These are phyloP conservation scores for Suhomyces anneliseae DNA, from an alignment of 1,139 yeast genomes.

Conservation along the genomic window DNA sequence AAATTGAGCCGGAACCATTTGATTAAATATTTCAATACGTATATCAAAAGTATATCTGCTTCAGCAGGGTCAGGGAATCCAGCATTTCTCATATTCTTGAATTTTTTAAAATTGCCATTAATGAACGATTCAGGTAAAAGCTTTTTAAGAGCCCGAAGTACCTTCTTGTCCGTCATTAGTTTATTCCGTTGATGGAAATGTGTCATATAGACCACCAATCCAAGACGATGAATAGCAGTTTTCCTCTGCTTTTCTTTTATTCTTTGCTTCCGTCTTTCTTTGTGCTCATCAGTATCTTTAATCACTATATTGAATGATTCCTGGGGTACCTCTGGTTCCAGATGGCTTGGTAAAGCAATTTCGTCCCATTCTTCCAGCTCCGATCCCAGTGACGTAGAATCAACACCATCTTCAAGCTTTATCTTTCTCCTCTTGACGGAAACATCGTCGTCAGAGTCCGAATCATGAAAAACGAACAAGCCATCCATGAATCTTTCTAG, in stretches of 20 bases:
- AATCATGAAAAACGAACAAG: slow-evolving; percentile 6
- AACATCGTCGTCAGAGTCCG: slow-evolving; percentile 7
- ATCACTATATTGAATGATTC: slow-evolving; percentile 6
- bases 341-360: slow-evolving; percentile 13
- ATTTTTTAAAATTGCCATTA: slow-evolving; percentile 18
- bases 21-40: slow-evolving; percentile 34
- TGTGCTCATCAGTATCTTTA: slow-evolving; percentile 1
- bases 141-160: slow-evolving; percentile 26
- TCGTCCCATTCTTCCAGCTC: slow-evolving; percentile 26
- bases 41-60: slow-evolving; percentile 28
- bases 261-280: not conserved
- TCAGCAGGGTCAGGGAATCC: slow-evolving; percentile 5
- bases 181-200: slow-evolving; percentile 28
- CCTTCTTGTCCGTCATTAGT: slow-evolving; percentile 21
- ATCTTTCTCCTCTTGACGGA: slow-evolving; percentile 4
- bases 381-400: slow-evolving; percentile 1
- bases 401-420: slow-evolving; percentile 2
- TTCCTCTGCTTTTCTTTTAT: slow-evolving; percentile 12
- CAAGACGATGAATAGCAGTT: slow-evolving; percentile 25
- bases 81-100: not conserved
- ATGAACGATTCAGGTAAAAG: slow-evolving; percentile 27
- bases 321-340: not conserved
- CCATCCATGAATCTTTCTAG: not conserved
- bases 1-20: slow-evolving; percentile 42
- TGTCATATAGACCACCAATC: slow-evolving; percentile 26